Base-by-base conservation (phyloP, 208 protist genomes). In the Wallacemonas sp. region DNA sequence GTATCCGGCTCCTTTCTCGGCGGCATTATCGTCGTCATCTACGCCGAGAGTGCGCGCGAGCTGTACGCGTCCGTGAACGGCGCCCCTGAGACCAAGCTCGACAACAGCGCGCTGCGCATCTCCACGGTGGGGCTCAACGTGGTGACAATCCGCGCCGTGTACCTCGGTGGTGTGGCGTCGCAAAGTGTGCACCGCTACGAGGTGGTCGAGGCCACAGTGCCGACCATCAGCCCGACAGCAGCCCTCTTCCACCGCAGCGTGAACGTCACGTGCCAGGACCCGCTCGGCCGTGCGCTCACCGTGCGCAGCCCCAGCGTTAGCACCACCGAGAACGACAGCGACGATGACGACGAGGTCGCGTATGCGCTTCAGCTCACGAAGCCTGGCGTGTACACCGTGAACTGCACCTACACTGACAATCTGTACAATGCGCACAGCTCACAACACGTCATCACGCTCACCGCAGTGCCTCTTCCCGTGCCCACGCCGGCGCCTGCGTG, bases 11-110 rank as follows among this genome's bases (percentile, higher is more conserved):
- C 70, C 44, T 90, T 80, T 46, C 61, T 93, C 21, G 87, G 83
- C 9, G 83, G 83, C 29, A 68, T 87, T 26, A 41, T 41, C 16
- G 72, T 84, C 16, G 60, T 93, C 39, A 72, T 93, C 29, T 65
- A 41, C 16, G 21, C 57, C 76, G 43, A 66, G 57, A 27, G 49
- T 52, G 29, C 46, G 65, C 43, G 74, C 72, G 21, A 78, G 26
- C 81, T 80, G 62, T 85, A 71, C 66, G 60, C 74, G 27, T 82
- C 73, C 32, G 65, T 88, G 21, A 88, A 90, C 58, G 67, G 60
- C 17, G 68, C 63, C 1, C 39, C 29, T 0, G 57, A 63, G 41
- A 36, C 17, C 12, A 26, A 36, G 16, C 47, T 83, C 19, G 23
- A 8, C 16, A n/a, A 21, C 39, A 46, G 41, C 36, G 23, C 52